Base-by-base conservation (phyloP, 768 basidiomycete genomes). In the Pleurotus salmoneostramineus region DNA sequence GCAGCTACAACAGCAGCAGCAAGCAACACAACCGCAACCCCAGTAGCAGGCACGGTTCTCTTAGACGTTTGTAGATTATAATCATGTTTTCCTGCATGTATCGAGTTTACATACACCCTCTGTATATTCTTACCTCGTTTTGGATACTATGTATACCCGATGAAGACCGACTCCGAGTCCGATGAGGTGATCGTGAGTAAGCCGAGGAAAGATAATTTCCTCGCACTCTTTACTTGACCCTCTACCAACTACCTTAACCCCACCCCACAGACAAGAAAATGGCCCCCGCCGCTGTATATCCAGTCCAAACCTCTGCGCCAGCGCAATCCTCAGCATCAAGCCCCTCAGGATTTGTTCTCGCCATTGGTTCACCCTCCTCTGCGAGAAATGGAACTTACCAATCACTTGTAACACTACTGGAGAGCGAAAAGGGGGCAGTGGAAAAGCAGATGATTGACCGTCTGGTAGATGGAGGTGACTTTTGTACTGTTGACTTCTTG, bases 401-500 rank as follows among this genome's bases (percentile, higher is more conserved):
- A 69, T 70, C 80, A 1, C 72, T 91, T 58, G 34, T 72, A 33
- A 60, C 52, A 56, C 63, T 64, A 57, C 50, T 49, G 45, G 36
- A 35, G 51, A 56, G 58, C 45, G 61, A 59, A 15, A 5, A 17
- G 33, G 65, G 60, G 31, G 61, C 49, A 15, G 56, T 92, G 33
- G 91, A 95, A 64, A 87, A 81, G 65, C 86, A 93, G 67, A 83
- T 95, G 75, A 72, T 94, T 32, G 93, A 95, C 69, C 79, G 93
- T 60, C 73, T 95, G 60, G 74, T 93, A 12, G 92, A 91, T 70
- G 81, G 83, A 75, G 93, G 93, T 93, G 65, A 54, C 78, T 71
- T 12, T 42, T 42, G 3, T 52, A 34, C 44, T 61, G 62, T 14
- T 52, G 43, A 58, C n/a, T 50, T 49, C 32, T 27, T 27, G 21